phyloP scores from a whole-genome alignment of 495 filamentous ascomycete genomes.

The Aspergillus campestris region DNA sequence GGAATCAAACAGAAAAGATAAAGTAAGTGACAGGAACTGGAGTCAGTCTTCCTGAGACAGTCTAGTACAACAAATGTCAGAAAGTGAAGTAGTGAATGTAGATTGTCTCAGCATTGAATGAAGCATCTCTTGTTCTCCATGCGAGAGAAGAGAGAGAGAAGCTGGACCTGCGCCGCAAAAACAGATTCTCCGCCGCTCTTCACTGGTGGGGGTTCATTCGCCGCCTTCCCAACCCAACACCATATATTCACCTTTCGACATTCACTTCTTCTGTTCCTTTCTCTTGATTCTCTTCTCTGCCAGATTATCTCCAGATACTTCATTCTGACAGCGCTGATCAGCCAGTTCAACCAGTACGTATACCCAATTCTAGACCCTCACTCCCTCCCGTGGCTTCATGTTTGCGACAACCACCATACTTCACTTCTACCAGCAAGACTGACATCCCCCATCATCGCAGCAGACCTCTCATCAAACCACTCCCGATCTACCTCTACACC shows the following conservation, averaged over 20 bases:
- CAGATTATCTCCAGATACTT: not conserved
- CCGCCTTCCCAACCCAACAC: slow-evolving; percentile 6
- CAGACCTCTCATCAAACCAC: not conserved
- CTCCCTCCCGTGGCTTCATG: too few relatives aligned
- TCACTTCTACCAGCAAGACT: not conserved
- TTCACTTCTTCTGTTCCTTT: slow-evolving; percentile 8
- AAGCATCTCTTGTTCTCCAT: too few relatives aligned
- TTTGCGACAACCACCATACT: too few relatives aligned
- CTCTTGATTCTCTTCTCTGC: slow-evolving; percentile 3
- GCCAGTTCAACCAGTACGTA: too few relatives aligned
- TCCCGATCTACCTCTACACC: not conserved
- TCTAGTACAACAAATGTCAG: not conserved
- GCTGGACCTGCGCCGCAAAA: slow-evolving; percentile 24
- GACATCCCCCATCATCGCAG: slow-evolving; percentile 10
- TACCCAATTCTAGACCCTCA: too few relatives aligned
- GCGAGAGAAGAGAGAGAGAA: not conserved
- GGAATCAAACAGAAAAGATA: slow-evolving; percentile 1
- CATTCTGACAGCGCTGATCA: too few relatives aligned
- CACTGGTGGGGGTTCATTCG: slow-evolving; percentile 18
- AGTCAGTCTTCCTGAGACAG: too few relatives aligned
- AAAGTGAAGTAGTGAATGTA: not conserved
- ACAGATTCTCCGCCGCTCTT: slow-evolving; percentile 34
- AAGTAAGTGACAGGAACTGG: not conserved
- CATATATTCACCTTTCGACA: not conserved
- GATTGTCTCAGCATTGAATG: not conserved